Conservation (phyloP, 768 basidiomycete species). For the Zangia roseola region DNA sequence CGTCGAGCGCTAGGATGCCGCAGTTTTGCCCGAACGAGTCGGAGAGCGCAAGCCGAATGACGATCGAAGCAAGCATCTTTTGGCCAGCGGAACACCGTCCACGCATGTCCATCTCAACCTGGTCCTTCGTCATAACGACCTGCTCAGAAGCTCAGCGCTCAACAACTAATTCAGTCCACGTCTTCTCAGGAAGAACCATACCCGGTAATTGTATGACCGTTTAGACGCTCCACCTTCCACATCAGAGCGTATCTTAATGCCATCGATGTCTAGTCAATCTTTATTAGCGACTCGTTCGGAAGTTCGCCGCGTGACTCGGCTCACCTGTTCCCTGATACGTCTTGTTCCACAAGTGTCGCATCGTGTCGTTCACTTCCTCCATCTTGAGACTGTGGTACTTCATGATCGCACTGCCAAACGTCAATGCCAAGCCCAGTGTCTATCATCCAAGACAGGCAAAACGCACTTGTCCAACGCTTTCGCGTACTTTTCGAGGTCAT, state of each 20-base stretch:
- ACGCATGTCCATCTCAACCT: slow-evolving; percentile 99
- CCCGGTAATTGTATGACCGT: slow-evolving; percentile 95
- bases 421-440: slow-evolving; percentile 11
- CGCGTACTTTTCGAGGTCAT: slow-evolving; percentile 94
- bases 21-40: slow-evolving; percentile 98
- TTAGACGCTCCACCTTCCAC: slow-evolving; percentile 88
- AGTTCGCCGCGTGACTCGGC: slow-evolving; percentile 12
- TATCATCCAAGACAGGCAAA: neutral
- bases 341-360: slow-evolving; percentile 97
- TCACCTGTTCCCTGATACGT: slow-evolving; percentile 97
- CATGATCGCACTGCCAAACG: slow-evolving; percentile 83
- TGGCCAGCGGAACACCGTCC: slow-evolving; percentile 98
- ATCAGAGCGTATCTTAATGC: slow-evolving; percentile 93
- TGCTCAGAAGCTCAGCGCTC: slow-evolving; percentile 33
- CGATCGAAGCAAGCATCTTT: slow-evolving; percentile 97
- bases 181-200: slow-evolving; percentile 37
- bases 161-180: slow-evolving; percentile 9
- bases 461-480: slow-evolving; percentile 95
- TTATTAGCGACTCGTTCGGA: slow-evolving; percentile 12
- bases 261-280: slow-evolving; percentile 80
- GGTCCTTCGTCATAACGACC: slow-evolving; percentile 99
- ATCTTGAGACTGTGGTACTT: slow-evolving; percentile 96
- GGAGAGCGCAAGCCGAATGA: slow-evolving; percentile 94
- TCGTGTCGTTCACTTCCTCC: slow-evolving; percentile 99
- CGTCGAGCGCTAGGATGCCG: slow-evolving; percentile 95